Conservation (phyloP, 768 basidiomycete species). For the Russula olivacea region DNA sequence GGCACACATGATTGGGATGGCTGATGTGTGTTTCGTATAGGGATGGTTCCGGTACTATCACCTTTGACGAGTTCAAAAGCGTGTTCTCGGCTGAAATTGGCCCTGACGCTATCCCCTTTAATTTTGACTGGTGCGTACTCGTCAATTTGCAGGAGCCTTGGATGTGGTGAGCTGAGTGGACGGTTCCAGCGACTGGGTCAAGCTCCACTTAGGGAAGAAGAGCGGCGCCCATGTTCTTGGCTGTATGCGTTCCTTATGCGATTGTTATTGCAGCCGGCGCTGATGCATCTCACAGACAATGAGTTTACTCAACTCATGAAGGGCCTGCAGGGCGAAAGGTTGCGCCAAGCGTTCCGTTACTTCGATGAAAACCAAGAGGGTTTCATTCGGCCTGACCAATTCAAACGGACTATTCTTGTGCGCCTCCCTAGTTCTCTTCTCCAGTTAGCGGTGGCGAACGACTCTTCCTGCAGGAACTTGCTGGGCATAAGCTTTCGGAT, state of each 20-base stretch:
- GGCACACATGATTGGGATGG: neutral
- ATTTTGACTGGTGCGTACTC: slow-evolving; percentile 77
- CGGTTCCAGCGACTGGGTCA: slow-evolving; percentile 81
- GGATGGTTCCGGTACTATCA: slow-evolving; percentile 87
- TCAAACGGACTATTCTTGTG: slow-evolving; percentile 92
- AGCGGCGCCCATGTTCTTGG: slow-evolving; percentile 87
- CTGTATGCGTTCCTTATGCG: slow-evolving; percentile 47
- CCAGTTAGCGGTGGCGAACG: neutral
- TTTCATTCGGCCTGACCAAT: slow-evolving; percentile 89
- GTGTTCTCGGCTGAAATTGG: slow-evolving; percentile 80
- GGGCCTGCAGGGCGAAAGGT: slow-evolving; percentile 93
- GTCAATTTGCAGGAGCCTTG: neutral
- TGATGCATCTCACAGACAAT: slow-evolving; percentile 50
- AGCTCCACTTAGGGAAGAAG: slow-evolving; percentile 90
- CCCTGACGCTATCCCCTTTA: slow-evolving; percentile 81
- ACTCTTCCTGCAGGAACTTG: slow-evolving; percentile 63
- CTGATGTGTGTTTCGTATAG: slow-evolving; percentile 35
- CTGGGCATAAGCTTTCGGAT: slow-evolving; percentile 95
- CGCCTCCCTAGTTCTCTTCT: slow-evolving; percentile 28
- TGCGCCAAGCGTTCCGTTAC: slow-evolving; percentile 92
- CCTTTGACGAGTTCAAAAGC: slow-evolving; percentile 91
- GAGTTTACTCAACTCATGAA: slow-evolving; percentile 99
- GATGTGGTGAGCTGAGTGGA: slow-evolving; percentile 1
- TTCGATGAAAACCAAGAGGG: slow-evolving; percentile 89
- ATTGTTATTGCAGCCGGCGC: slow-evolving; percentile 5